A percentile compares a stretch with the other conserved stretches of the same genome.
Conservation (phyloP, 805 yeast genomes). For the Yarrowia sp. region DNA sequence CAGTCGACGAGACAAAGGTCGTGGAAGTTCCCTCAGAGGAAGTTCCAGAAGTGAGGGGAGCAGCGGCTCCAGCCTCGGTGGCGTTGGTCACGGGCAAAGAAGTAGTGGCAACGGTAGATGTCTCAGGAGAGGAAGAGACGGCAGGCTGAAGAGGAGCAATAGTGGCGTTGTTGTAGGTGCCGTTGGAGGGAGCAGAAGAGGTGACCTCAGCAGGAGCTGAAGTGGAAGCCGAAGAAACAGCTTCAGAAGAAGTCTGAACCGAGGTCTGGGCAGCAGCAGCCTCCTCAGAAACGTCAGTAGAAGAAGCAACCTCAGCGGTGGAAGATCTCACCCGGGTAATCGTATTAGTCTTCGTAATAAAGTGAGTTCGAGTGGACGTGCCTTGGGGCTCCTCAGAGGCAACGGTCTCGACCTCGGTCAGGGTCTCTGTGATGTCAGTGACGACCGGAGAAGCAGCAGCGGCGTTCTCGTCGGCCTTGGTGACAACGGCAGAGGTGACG, state of each 20-base stretch:
- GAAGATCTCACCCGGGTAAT: slow-evolving; percentile 6
- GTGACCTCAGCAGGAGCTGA: neutral
- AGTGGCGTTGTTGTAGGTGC: slow-evolving; percentile 12
- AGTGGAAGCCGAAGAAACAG: neutral
- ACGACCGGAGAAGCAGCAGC: slow-evolving; percentile 27
- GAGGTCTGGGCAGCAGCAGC: slow-evolving; percentile 2
- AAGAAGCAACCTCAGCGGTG: neutral
- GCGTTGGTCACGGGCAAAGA: neutral
- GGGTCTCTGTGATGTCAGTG: slow-evolving; percentile 31
- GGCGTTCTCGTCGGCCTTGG: slow-evolving; percentile 10
- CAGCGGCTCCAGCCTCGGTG: slow-evolving; percentile 1
- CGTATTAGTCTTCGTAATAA: slow-evolving; percentile 28
- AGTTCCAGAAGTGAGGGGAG: neutral
- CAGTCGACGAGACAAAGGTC: slow-evolving; percentile 27
- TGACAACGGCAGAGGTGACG: slow-evolving; percentile 29
- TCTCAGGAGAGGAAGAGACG: neutral
- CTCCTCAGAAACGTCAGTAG: neutral
- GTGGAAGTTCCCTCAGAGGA: slow-evolving; percentile 14
- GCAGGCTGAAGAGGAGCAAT: neutral
- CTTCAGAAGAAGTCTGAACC: no score
- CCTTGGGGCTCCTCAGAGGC: slow-evolving; percentile 21
- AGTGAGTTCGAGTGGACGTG: slow-evolving; percentile 23
- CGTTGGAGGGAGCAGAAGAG: neutral
- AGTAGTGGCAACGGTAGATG: neutral
- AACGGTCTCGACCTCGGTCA: slow-evolving; percentile 26